Evolutionary conservation across 2,329 filamentous ascomycete species (phyloP).

Genomic region (Colletotrichum lindemuthianum): DNA sequence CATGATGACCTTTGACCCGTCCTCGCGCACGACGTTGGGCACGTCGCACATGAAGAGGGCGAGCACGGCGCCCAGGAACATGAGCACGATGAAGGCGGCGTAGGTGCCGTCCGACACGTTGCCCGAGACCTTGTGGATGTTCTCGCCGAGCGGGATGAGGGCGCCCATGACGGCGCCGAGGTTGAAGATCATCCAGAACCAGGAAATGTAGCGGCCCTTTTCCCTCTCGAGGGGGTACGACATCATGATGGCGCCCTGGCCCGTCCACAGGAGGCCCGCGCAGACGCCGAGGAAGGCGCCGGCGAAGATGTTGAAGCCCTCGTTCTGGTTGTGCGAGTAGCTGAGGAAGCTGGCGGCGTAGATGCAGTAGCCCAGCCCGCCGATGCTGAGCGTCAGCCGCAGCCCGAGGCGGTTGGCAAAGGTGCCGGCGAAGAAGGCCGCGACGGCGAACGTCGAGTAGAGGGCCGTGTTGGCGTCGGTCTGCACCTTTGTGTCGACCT

Average conservation of each 20-base stretch:
- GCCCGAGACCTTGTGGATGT: constrained; percentile 65
- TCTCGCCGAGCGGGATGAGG: constrained; percentile 78
- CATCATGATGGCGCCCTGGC: constrained; percentile 89
- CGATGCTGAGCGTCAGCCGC: constrained; percentile 73
- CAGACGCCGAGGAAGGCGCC: constrained; percentile 81
- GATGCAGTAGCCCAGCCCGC: constrained; percentile 80
- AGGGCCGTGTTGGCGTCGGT: constrained; percentile 77
- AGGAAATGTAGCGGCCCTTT: constrained; percentile 89
- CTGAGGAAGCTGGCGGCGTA: constrained; percentile 77
- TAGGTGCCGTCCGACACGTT: constrained; percentile 83
- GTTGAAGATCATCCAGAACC: constrained; percentile 97
- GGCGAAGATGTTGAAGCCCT: constrained; percentile 79
- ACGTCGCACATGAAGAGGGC: constrained; percentile 78
- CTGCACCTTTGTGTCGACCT: constrained; percentile 62
- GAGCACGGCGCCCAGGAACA: constrained; percentile 75
- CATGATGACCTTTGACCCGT: constrained; percentile 82
- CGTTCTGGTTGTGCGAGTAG: constrained; percentile 74
- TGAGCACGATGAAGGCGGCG: constrained; percentile 87
- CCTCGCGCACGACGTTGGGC: constrained; percentile 75
- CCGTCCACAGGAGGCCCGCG: constrained; percentile 83
- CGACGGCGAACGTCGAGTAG: constrained; percentile 76
- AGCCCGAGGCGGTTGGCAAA: constrained; percentile 82
- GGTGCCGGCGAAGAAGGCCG: constrained; percentile 78
- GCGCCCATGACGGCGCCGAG: constrained; percentile 88
- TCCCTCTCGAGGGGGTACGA: constrained; percentile 82